Conservation (phyloP, 441 rosid genomes). For the Hura crepitans region DNA sequence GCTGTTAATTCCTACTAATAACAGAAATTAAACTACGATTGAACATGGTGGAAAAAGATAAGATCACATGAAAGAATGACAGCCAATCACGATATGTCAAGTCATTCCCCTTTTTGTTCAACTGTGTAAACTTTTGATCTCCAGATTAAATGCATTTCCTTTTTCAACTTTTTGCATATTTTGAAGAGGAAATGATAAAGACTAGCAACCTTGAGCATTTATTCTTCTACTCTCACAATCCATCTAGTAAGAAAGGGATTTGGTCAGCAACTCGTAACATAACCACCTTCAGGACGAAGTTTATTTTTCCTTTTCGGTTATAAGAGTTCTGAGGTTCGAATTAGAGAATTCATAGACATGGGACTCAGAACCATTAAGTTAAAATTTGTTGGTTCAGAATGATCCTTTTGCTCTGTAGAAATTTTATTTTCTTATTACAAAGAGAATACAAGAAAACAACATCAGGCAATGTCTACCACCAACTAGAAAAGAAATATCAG, state of each 20-base stretch:
- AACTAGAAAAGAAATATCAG: conserved; percentile 1
- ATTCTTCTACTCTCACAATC: not conserved
- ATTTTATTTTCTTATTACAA: not conserved
- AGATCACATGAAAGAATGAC: not conserved
- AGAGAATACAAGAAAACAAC: not conserved
- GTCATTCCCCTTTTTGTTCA: not conserved
- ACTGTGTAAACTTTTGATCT: not conserved
- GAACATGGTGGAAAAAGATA: not conserved
- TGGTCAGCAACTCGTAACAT: not conserved
- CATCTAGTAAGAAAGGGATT: not conserved
- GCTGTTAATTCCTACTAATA: not conserved
- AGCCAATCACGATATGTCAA: too few species aligned
- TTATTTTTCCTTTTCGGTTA: too few species aligned
- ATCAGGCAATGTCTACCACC: not conserved
- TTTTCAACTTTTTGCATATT: not conserved
- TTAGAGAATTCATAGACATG: too few species aligned
- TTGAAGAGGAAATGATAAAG: conserved; percentile 2
- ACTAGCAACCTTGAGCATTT: not conserved
- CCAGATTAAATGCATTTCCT: not conserved
- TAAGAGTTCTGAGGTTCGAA: too few species aligned
- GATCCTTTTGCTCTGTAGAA: not conserved
- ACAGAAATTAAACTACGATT: not conserved
- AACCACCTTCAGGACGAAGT: too few species aligned
- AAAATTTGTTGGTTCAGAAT: not conserved
- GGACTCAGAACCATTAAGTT: too few species aligned